Evolutionary conservation across 2,329 filamentous ascomycete genomes (phyloP).

Genomic region (Colletotrichum abscissum): DNA sequence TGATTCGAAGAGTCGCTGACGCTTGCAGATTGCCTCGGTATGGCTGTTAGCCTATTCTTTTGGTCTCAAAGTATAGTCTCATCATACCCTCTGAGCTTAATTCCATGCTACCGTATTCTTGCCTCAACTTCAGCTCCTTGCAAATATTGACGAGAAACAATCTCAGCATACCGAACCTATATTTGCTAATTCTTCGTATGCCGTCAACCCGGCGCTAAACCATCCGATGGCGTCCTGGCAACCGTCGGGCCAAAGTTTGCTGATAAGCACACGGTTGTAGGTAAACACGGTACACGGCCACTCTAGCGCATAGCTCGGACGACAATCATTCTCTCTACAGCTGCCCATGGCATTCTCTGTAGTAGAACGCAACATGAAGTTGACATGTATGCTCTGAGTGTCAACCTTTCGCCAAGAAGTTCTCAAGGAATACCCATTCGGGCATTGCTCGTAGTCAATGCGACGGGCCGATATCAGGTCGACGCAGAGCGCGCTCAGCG

Average conservation of each 20-base stretch:
- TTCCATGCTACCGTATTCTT: not conserved
- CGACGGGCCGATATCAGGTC: conserved; percentile 4
- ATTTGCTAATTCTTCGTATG: not conserved
- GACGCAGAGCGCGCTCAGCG: not conserved
- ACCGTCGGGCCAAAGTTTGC: not conserved
- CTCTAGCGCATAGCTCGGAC: conserved; percentile 19
- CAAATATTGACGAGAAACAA: not conserved
- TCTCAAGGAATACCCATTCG: not conserved
- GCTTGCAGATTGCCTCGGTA: not conserved
- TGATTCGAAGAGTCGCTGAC: not conserved
- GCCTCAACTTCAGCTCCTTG: not conserved
- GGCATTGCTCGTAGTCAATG: not conserved
- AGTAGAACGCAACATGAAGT: not conserved
- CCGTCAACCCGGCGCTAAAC: not conserved
- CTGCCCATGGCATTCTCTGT: not conserved
- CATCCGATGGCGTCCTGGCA: conserved; percentile 6
- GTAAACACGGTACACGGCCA: not conserved
- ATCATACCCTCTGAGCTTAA: not conserved
- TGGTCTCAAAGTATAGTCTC: not conserved
- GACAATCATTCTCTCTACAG: not conserved
- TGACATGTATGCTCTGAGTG: not conserved
- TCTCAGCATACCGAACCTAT: not conserved
- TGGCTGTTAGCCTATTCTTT: not conserved
- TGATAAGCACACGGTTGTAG: not conserved
- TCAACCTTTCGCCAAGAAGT: not conserved